Evolutionary conservation across 2,329 filamentous ascomycete genomes (phyloP).

Genomic region (Epichloe coenophiala): DNA sequence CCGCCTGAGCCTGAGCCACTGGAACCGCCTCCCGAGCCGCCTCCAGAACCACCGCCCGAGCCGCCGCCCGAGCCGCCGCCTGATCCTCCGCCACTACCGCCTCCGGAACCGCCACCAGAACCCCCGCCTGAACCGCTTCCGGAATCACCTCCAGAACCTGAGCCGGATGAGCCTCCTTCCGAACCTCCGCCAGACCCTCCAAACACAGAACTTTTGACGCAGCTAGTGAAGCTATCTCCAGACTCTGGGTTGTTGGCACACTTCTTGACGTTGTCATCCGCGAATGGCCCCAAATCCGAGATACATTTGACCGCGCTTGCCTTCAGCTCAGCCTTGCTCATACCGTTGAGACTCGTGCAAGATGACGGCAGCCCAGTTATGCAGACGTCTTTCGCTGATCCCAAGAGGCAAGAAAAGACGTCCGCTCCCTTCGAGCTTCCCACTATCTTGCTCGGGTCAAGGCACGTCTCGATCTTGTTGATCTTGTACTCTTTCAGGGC

Average conservation of each 20-base stretch:
- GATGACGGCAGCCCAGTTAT: slow-evolving; percentile 4
- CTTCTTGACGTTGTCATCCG: neutral
- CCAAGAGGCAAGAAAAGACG: slow-evolving; percentile 4
- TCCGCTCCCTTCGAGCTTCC: neutral
- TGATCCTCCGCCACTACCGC: too few species aligned
- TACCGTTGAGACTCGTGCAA: slow-evolving; percentile 1
- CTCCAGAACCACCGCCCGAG: too few species aligned
- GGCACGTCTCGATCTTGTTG: neutral
- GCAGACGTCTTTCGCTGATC: neutral
- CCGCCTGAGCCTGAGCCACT: too few species aligned
- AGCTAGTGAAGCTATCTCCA: neutral
- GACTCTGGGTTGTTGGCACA: neutral
- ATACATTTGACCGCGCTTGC: slow-evolving; percentile 1
- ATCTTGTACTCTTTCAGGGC: slow-evolving; percentile 1
- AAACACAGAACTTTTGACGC: neutral
- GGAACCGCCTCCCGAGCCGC: too few species aligned
- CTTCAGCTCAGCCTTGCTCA: neutral
- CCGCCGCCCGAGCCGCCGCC: too few species aligned
- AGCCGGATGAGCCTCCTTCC: neutral
- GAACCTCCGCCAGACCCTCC: neutral
- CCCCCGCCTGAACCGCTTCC: neutral
- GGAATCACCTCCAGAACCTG: neutral
- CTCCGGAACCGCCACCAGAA: too few species aligned
- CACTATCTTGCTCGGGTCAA: neutral
- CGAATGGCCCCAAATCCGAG: slow-evolving; percentile 5